Evolutionary conservation across 345 rosid genomes (phyloP).

Genomic region (Alliaria petiolata): DNA sequence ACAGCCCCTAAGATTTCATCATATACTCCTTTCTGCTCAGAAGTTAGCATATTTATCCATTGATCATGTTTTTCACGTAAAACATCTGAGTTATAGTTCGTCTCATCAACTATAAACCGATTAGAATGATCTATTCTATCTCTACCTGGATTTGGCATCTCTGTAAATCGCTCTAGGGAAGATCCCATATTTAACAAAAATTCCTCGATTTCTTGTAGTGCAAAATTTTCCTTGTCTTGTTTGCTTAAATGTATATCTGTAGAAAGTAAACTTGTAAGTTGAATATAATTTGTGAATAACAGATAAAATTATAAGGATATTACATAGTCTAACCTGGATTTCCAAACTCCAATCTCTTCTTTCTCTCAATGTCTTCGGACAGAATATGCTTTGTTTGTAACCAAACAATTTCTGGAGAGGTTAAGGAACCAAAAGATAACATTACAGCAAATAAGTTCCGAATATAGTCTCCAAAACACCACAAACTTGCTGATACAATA

Average conservation of each 20-base stretch:
- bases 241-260: neutral
- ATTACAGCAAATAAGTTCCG: neutral
- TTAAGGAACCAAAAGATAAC: no score
- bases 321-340: no score
- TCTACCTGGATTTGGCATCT: neutral
- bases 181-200: no score
- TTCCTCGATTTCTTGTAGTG: no score
- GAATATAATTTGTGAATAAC: no score
- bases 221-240: neutral
- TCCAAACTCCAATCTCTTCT: neutral
- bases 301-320: no score
- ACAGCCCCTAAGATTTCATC: neutral
- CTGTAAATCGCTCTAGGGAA: no score
- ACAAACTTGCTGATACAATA: neutral
- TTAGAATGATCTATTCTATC: neutral
- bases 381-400: neutral
- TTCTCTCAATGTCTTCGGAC: neutral
- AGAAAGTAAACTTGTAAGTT: no score
- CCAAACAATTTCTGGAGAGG: no score
- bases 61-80: neutral
- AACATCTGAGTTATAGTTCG: fast-evolving
- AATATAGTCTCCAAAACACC: neutral
- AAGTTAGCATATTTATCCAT: neutral
- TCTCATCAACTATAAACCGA: neutral
- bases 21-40: neutral